Percentiles rank a stretch among this genome's conserved stretches.
Conservation (phyloP, 805 yeast species). For the Henningerozyma blattae region DNA sequence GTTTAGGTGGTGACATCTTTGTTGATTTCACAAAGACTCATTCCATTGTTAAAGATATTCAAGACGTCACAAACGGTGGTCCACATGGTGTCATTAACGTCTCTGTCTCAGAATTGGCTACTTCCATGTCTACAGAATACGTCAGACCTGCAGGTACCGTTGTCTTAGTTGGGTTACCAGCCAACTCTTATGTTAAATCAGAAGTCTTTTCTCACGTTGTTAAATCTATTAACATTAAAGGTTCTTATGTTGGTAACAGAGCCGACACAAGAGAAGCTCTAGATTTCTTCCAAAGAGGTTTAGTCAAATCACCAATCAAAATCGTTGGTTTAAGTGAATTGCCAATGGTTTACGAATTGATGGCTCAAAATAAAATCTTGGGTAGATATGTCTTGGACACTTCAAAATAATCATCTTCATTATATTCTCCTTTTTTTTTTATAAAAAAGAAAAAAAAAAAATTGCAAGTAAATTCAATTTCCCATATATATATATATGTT, state of each 20-base stretch:
- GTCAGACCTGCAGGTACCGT: constrained; percentile 59
- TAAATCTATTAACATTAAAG: constrained; percentile 56
- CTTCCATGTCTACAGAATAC: constrained; percentile 42
- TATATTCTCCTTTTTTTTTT: too few species aligned
- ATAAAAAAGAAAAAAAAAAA: too few species aligned
- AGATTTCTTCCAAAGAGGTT: constrained; percentile 58
- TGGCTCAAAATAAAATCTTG: constrained; percentile 42
- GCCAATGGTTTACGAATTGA: constrained; percentile 40
- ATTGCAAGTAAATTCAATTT: too few species aligned
- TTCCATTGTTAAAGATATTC: constrained; percentile 40
- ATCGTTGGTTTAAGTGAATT: constrained; percentile 44
- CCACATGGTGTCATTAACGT: constrained; percentile 62
- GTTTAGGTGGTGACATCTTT: constrained; percentile 42
- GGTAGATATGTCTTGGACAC: constrained; percentile 88
- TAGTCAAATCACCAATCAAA: constrained; percentile 51
- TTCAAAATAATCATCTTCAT: constrained; percentile 42
- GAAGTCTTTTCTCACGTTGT: constrained; percentile 62
- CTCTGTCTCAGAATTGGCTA: constrained; percentile 57
- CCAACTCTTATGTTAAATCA: constrained; percentile 55
- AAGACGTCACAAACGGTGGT: constrained; percentile 51
- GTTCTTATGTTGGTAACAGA: constrained; percentile 83
- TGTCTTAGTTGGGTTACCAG: constrained; percentile 65
- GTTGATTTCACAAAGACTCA: constrained; percentile 41
- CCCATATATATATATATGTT: neutral
- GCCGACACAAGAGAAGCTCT: constrained; percentile 69